Conservation (phyloP, 1,284 basidiomycete species). For the Ustilago bromivora region DNA sequence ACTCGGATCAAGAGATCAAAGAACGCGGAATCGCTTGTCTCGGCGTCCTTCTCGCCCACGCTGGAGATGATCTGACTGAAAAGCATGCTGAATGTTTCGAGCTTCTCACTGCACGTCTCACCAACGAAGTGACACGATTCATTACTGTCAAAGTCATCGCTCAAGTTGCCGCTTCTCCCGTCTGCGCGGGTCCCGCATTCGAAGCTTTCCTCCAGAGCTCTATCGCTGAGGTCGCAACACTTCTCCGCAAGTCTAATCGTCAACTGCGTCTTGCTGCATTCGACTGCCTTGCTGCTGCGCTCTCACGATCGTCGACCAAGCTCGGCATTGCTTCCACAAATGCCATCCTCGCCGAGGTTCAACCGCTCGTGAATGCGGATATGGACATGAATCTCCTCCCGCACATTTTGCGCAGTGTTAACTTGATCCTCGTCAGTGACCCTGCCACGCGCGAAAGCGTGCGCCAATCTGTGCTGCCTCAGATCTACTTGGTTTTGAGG, state of each 20-base stretch:
- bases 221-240: slow-evolving; percentile 78
- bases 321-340: slow-evolving; percentile 39
- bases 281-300: slow-evolving; percentile 79
- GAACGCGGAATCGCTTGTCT: slow-evolving; percentile 84
- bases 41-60: slow-evolving; percentile 86
- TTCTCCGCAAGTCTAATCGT: slow-evolving; percentile 84
- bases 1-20: slow-evolving; percentile 91
- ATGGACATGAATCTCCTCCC: slow-evolving; percentile 60
- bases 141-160: slow-evolving; percentile 72
- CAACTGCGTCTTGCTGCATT: slow-evolving; percentile 85
- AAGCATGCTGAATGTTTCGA: slow-evolving; percentile 71
- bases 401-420: slow-evolving; percentile 48
- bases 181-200: slow-evolving; percentile 70
- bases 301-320: slow-evolving; percentile 74
- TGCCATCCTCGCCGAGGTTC: slow-evolving; percentile 52
- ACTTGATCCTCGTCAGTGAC: slow-evolving; percentile 45
- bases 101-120: slow-evolving; percentile 82
- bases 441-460: slow-evolving; percentile 35
- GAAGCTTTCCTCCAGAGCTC: slow-evolving; percentile 85
- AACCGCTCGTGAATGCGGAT: slow-evolving; percentile 54
- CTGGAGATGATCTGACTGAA: slow-evolving; percentile 77
- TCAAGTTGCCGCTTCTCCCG: slow-evolving; percentile 71
- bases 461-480: slow-evolving; percentile 73
- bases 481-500: slow-evolving; percentile 79
- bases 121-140: slow-evolving; percentile 73